phyloP scores from a whole-genome alignment of 164 flowering plant genomes.

The Macadamia tetraphylla region DNA sequence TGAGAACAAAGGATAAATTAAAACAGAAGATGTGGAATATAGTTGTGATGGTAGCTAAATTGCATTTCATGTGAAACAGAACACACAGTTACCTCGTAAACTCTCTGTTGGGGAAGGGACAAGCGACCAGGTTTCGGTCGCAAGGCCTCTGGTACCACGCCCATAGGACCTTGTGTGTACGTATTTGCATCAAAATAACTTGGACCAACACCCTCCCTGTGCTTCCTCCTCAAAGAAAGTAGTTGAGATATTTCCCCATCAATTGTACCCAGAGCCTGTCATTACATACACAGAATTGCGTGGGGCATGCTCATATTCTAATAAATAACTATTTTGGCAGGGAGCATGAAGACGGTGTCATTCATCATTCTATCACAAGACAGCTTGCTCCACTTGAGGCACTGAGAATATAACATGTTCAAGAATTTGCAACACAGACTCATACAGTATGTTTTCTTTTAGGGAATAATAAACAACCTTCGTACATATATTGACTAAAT shows the following conservation, averaged over 20 bases:
- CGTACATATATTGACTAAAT: too few relatives aligned
- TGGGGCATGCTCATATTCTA: not conserved
- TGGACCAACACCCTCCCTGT: slow-evolving; percentile 64
- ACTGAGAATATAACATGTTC: too few relatives aligned
- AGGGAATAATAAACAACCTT: too few relatives aligned
- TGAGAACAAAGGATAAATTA: not conserved
- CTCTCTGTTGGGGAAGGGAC: slow-evolving; percentile 83
- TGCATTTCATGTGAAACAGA: not conserved
- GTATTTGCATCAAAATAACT: slow-evolving; percentile 63
- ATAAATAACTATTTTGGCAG: not conserved
- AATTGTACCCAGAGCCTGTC: slow-evolving; percentile 83
- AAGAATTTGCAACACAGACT: too few relatives aligned
- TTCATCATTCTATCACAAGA: too few relatives aligned
- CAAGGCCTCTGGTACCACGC: slow-evolving; percentile 76
- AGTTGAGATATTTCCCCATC: slow-evolving; percentile 81
- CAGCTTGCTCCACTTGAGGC: too few relatives aligned
- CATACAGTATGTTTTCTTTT: too few relatives aligned
- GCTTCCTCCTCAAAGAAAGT: slow-evolving; percentile 76
- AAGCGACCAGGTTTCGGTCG: slow-evolving; percentile 91
- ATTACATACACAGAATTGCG: not conserved
- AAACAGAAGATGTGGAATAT: not conserved
- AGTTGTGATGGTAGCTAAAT: slow-evolving; percentile 2
- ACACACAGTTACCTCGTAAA: slow-evolving; percentile 66
- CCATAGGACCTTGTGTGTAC: slow-evolving; percentile 66
- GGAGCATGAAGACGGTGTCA: too few relatives aligned